Base-by-base conservation (phyloP, 2,329 filamentous ascomycete genomes). In the Cryphonectria parasitica region DNA sequence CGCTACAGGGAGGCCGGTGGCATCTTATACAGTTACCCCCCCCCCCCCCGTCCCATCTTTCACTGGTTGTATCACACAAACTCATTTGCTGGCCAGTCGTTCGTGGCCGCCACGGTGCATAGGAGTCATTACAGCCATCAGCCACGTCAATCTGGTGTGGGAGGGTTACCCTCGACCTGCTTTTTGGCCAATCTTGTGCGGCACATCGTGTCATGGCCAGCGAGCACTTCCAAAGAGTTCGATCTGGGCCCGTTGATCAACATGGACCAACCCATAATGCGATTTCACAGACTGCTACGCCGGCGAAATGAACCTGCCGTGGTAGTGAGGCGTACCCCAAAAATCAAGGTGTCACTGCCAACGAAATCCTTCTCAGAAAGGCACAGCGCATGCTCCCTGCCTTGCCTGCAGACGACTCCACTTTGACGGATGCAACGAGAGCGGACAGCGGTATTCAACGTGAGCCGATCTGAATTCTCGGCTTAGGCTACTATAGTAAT, bases 401-500 rank as follows among this genome's bases (percentile, higher is more conserved):
- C 54, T 58, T 58, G 25, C 28, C 25, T 28, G 54, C 60, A 62
- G 56, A 19, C 25, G 25, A 67, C 64, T 64, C 63, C 36, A 58
- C 58, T 22, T 52, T 60, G 54, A 60, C 64, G 67, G 70, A 64
- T 71, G 70, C 67, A 71, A 71, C 70, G 25, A 71, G 49, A 66
- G 25, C 61, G 58, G 66, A 52, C 67, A 69, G 62, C 70, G 45
- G 39, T 64, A 62, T 56, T 58, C 62, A 66, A 65, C 41, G 36
- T 63, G 43, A 49, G 39, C 67, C 63, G 64, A 68, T 60, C 41
- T 71, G 41, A 64, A 39, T 61, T 34, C 34, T 34, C 39, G 31
- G 58, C 45, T 63, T 62, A 69, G n/a, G n/a, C n/a, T n/a, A n/a
- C n/a, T n/a, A n/a, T n/a, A n/a, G n/a, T 63, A 17, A 28, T 56